Evolutionary conservation across 2,329 filamentous ascomycete species (phyloP), one percentile per base, ranked within the genome.

Genomic region (Penicillium sp.): DNA sequence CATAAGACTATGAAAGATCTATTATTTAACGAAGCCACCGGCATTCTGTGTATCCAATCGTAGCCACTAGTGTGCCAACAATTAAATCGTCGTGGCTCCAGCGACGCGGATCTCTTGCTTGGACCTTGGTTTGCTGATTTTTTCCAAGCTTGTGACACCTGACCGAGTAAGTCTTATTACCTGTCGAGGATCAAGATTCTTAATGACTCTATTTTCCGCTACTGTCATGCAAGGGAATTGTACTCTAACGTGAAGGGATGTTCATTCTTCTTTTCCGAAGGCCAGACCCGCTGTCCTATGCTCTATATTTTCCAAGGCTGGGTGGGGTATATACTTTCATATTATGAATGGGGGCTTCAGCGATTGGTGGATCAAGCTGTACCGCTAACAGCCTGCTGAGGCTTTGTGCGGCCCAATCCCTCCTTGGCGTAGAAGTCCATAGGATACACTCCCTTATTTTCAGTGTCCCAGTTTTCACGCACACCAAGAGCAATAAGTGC

Each of bases 371-470:
- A 52, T 64, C 56, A 66, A 35, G 63, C 63, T 41, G 61, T 48
- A 33, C 52, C 52, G 13, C 31, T 54, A 48, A 62, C 44, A 44
- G 57, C 60, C 52, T 68, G 67, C 43, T 64, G 62, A 7, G 75
- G 74, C 70, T 82, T 92, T 31, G 90, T 93, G 72, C 95, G 86
- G 1, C 93, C 95, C 53, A 99, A 71, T 0, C 95, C 95, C 46
- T 97, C 91, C 72, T 89, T 93, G 0, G 88, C 93, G 76, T 99
- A 99, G 71, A 96, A 99, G 74, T 99, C 93, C 95, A 99, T 99
- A 0, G 93, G 93, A 77, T 99, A 99, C 14, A 91, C 82, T 1
- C 86, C 89, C 43, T 75, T 72, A 48, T 82, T 82, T 14, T 71
- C 75, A 55, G 79, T 82, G 16, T 81, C 87, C 90, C 86, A 96